Evolutionary conservation across 441 rosid species (phyloP).

Genomic region (Mallotus repandus): DNA sequence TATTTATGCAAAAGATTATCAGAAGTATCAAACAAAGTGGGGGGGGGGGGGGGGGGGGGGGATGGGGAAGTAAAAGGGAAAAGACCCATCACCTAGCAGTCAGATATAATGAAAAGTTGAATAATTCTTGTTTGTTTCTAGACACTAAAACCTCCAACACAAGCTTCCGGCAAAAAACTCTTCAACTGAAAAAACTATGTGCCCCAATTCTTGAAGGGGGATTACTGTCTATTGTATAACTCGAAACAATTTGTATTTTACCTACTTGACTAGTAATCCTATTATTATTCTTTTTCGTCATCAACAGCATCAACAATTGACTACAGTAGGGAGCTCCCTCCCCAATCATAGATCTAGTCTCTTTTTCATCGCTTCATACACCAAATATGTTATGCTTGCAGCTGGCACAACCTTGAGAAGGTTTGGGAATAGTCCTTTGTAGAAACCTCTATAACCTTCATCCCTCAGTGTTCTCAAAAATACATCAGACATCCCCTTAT

Average conservation of each 20-base stretch:
- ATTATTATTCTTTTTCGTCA: slow-evolving; percentile 25
- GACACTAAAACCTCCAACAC: slow-evolving; percentile 12
- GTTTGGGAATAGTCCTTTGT: slow-evolving; percentile 78
- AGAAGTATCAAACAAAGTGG: neutral
- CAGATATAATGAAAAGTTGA: slow-evolving; percentile 16
- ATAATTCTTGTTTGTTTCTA: slow-evolving; percentile 24
- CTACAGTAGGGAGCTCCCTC: no score
- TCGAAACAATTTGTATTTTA: slow-evolving; percentile 33
- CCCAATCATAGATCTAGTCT: slow-evolving; percentile 50
- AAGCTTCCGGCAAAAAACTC: slow-evolving; percentile 28
- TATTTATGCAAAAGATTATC: neutral
- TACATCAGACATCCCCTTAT: slow-evolving; percentile 67
- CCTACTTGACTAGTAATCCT: slow-evolving; percentile 31
- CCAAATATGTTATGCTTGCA: slow-evolving; percentile 81
- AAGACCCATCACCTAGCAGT: slow-evolving; percentile 21
- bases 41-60: no score
- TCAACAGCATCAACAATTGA: slow-evolving; percentile 24
- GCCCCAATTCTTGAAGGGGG: slow-evolving; percentile 32
- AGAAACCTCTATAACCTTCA: slow-evolving; percentile 73
- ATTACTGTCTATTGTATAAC: slow-evolving; percentile 33
- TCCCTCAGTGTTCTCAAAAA: slow-evolving; percentile 61
- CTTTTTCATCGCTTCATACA: slow-evolving; percentile 84
- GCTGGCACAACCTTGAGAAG: slow-evolving; percentile 79
- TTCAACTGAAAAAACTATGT: slow-evolving; percentile 36
- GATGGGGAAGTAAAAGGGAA: neutral